Base-by-base conservation (phyloP, 768 basidiomycete species). In the Mycena epipterygia region DNA sequence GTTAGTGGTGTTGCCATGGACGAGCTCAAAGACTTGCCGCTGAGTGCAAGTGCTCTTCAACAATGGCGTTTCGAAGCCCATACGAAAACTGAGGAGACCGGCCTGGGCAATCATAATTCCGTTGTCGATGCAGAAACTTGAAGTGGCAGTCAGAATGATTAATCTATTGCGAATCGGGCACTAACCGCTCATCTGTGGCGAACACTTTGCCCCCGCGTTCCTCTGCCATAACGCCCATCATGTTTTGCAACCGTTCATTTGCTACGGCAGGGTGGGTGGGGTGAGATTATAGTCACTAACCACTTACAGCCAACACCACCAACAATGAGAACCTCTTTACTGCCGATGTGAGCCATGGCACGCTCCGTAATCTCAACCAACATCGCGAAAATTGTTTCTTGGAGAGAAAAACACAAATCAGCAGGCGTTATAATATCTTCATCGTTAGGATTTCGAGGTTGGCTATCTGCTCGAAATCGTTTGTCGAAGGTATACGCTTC, bases 41-140 rank as follows among this genome's bases (percentile, higher is more conserved):
- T 99, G 98, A 9, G 97, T 99, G 76, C 95, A 97, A 37, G 90
- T 93, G 63, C 92, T 96, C 76, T 97, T 89, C 30, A 87, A 79
- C 32, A 99, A 77, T 2, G 92, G 87, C 0, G 96, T 98, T 53
- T 82, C 81, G 70, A 90, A 87, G 29, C 97, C 98, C 96, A 97
- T 98, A 3, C 98, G 88, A 79, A 90, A 96, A 71, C 92, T 90
- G 41, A 99, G 85, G 32, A 99, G 87, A 7, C 98, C 98, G 8
- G 98, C 98, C 77, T 99, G 98, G 3, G 98, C 97, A 63, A 99
- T 99, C 98, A 99, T 99, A 74, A 99, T 97, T 1, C 98, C 98
- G 74, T 99, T 99, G 80, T 99, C 98, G 69, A 99, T 99, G 81
- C 98, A 99, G 81, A 97, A 99, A 62, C 97, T 97, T 75, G 30